These are phyloP conservation scores for Hymenoscyphus occultus DNA, from an alignment of 2,329 filamentous ascomycete genomes.

Conservation along the genomic window DNA sequence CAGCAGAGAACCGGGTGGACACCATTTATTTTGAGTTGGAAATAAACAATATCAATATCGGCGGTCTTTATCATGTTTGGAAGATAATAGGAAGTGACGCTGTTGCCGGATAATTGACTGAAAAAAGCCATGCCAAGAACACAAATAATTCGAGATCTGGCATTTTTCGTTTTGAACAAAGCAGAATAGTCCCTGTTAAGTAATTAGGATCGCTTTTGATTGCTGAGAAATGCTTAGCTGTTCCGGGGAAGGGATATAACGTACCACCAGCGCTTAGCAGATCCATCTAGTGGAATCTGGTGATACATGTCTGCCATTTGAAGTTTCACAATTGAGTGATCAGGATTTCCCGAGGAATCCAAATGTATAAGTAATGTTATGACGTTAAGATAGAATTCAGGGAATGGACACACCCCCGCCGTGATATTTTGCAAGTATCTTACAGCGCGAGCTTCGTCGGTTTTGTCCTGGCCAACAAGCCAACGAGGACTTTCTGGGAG, in stretches of 20 bases:
- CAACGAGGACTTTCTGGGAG: slow-evolving; percentile 32
- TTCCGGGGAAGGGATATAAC: not conserved
- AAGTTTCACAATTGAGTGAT: slow-evolving; percentile 45
- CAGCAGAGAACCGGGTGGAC: slow-evolving; percentile 34
- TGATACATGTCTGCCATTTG: slow-evolving; percentile 57
- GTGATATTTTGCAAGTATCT: slow-evolving; percentile 58
- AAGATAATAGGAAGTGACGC: slow-evolving; percentile 44
- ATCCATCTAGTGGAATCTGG: slow-evolving; percentile 38
- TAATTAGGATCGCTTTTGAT: not conserved
- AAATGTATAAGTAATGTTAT: slow-evolving; percentile 14
- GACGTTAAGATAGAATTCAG: slow-evolving; percentile 36
- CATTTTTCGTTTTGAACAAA: slow-evolving; percentile 29
- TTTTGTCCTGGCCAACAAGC: slow-evolving; percentile 51
- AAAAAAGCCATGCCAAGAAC: slow-evolving; percentile 33
- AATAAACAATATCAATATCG: slow-evolving; percentile 39
- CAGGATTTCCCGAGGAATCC: not conserved
- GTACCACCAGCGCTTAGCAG: slow-evolving; percentile 31
- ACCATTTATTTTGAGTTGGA: slow-evolving; percentile 43
- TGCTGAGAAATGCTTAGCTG: not conserved
- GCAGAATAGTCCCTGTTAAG: slow-evolving; percentile 31
- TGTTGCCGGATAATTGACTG: slow-evolving; percentile 34
- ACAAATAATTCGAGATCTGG: slow-evolving; percentile 32
- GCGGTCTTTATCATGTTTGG: slow-evolving; percentile 47
- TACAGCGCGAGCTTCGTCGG: slow-evolving; percentile 53
- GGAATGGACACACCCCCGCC: slow-evolving; percentile 44